A percentile compares a stretch with the other conserved stretches of the same genome.
phyloP scores from a whole-genome alignment of 1,284 basidiomycete species.

The Ceraceosorus bombacis region DNA sequence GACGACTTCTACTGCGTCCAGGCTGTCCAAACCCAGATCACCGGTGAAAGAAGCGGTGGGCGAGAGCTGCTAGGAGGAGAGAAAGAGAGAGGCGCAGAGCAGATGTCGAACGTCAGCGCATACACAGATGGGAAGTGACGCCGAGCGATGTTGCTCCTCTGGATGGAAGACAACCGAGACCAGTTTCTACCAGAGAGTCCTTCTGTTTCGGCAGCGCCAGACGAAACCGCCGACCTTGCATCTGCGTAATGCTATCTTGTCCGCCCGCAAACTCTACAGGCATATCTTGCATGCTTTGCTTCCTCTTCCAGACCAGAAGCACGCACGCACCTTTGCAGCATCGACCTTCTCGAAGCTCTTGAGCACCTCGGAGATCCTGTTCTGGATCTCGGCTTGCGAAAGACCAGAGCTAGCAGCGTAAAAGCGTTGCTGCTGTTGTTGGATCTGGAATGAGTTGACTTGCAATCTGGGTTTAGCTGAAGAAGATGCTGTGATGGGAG shows the following conservation, averaged over 20 bases:
- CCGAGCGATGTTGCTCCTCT: too few species aligned
- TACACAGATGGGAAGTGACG: neutral
- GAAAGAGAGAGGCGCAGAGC: constrained; percentile 1
- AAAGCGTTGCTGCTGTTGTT: constrained; percentile 37
- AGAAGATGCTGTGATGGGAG: too few species aligned
- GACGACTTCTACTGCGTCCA: constrained; percentile 96
- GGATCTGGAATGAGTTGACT: too few species aligned
- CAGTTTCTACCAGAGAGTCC: too few species aligned
- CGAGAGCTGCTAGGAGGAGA: constrained; percentile 59
- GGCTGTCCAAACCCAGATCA: constrained; percentile 89
- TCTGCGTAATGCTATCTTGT: too few species aligned
- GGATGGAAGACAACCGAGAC: too few species aligned
- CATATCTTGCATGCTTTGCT: too few species aligned
- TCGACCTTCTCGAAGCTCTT: constrained; percentile 95
- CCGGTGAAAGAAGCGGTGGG: constrained; percentile 67
- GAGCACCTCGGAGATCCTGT: constrained; percentile 77
- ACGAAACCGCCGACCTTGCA: too few species aligned
- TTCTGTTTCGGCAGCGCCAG: too few species aligned
- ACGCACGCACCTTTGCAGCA: constrained; percentile 56
- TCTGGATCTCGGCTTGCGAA: constrained; percentile 67
- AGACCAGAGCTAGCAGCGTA: constrained; percentile 73
- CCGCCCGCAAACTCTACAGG: too few species aligned
- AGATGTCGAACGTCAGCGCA: neutral
- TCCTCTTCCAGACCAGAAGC: neutral
- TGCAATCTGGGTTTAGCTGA: too few species aligned